Evolutionary conservation across 2,329 filamentous ascomycete genomes (phyloP).

Genomic region (Aspergillus nomiae): DNA sequence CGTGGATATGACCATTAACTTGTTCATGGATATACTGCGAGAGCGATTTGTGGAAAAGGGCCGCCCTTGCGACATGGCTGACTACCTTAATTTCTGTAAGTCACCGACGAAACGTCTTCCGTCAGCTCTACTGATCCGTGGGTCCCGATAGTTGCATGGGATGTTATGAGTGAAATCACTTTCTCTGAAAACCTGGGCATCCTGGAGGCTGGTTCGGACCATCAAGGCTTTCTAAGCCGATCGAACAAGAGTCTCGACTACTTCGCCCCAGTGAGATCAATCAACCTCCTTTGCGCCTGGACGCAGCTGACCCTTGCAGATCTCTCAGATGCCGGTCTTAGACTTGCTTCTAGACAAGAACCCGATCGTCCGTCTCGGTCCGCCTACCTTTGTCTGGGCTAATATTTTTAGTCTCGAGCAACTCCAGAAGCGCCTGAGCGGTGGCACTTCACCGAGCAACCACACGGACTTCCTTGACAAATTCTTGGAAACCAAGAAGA

Average conservation of each 20-base stretch:
- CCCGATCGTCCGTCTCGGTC: constrained; percentile 23
- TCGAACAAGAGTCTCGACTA: constrained; percentile 30
- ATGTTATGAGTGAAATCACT: background rate
- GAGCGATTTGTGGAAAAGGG: constrained; percentile 26
- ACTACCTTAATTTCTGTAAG: background rate
- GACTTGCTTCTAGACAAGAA: constrained; percentile 26
- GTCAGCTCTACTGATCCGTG: background rate
- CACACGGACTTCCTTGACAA: constrained; percentile 26
- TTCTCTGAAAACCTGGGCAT: background rate
- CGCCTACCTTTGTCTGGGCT: constrained; percentile 15
- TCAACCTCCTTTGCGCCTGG: background rate
- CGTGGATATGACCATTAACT: constrained; percentile 29
- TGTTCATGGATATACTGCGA: constrained; percentile 25
- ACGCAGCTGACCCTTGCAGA: constrained; percentile 10
- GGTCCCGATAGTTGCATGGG: background rate
- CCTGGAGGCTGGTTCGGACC: background rate
- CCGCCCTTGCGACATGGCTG: background rate
- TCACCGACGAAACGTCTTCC: background rate
- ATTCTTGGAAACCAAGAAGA: constrained; percentile 31
- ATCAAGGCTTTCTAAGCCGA: constrained; percentile 16
- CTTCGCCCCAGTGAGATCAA: constrained; percentile 19
- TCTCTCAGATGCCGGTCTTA: constrained; percentile 25
- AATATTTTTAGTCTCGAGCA: background rate
- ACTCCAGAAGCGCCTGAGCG: background rate
- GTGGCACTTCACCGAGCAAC: background rate